Conservation (phyloP, 106 monocot genomes). For the Dioscorea zingiberensis region DNA sequence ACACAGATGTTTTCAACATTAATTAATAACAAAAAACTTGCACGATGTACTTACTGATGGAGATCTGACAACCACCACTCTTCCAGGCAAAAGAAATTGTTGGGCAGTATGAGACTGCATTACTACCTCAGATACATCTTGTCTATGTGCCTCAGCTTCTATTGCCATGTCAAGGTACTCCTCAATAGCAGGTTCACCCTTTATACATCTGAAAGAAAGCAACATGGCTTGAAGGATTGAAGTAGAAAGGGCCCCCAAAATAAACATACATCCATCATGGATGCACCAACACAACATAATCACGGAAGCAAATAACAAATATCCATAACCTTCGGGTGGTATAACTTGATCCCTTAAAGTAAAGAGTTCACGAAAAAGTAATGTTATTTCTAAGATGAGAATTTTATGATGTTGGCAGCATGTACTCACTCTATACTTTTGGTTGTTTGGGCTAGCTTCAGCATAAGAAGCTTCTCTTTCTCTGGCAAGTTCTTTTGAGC, state of each 20-base stretch:
- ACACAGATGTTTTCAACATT: no score
- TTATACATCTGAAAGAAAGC: conserved; percentile 66
- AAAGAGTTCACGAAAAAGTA: no score
- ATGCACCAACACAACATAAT: no score
- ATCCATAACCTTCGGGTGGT: no score
- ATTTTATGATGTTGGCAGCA: background rate
- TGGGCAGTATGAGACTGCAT: conserved; percentile 60
- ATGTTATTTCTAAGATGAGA: no score
- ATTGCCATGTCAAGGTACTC: conserved; percentile 69
- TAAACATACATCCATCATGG: no score
- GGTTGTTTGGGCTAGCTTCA: conserved; percentile 52
- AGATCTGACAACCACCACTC: conserved; percentile 76
- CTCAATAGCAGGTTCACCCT: conserved; percentile 94
- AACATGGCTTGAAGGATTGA: background rate
- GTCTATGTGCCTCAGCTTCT: conserved; percentile 57
- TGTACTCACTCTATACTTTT: conserved; percentile 63
- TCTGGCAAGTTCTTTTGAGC: conserved; percentile 92
- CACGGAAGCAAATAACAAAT: no score
- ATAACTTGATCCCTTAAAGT: no score
- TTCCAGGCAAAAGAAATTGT: conserved; percentile 78
- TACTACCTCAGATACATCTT: conserved; percentile 51
- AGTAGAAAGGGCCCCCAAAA: no score
- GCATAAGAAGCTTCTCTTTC: conserved; percentile 59
- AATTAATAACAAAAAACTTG: no score
- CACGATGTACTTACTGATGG: conserved; percentile 36